Base-by-base conservation (phyloP, 192 early-diverging fungal species). In the Diversispora epigaea region DNA sequence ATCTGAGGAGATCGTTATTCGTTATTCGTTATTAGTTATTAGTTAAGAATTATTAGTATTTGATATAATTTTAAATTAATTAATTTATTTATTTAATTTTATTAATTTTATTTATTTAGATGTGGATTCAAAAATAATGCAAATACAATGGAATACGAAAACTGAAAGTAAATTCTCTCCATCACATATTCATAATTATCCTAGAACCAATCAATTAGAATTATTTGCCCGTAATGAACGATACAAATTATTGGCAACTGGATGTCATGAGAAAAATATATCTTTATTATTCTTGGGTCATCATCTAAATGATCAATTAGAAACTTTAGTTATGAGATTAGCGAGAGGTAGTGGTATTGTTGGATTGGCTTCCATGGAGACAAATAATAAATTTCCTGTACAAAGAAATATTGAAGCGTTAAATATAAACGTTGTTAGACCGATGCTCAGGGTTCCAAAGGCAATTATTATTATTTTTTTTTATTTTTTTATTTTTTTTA, bases 251-350 rank as follows among this genome's bases (percentile, higher is more conserved):
- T 80, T 87, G 25, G 78, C 86, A 14, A 41, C 73, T 63, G 67
- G 71, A 17, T 85, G 84, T 57, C 49, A 77, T 41, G 58, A 57
- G 0, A 75, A 78, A 19, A 61, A 75, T n/a, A 85, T 85, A 12
- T 47, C 47, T n/a, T 74, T 78, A 44, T 57, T 87, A 8, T 80
- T 84, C 71, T 64, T 85, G 8, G 86, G 81, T 11, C 81, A 85
- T 64, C 78, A 81, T 54, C 47, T 80, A 1, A 78, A 82, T 49
- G 86, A 87, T 78, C 86, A 87, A 52, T 75, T 83, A 22, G 82
- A 84, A 45, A 84, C 81, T 0, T 71, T 78, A 8, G 50, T 87
- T 21, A 79, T 80, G 54, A 70, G 86, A 21, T 65, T 87, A 49
- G 65, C 78, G 6, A 71, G 77, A 49, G 79, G 77, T 6, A 80